Conservation (phyloP, 805 yeast species). For the Wickerhamomyces rabaulensis region DNA sequence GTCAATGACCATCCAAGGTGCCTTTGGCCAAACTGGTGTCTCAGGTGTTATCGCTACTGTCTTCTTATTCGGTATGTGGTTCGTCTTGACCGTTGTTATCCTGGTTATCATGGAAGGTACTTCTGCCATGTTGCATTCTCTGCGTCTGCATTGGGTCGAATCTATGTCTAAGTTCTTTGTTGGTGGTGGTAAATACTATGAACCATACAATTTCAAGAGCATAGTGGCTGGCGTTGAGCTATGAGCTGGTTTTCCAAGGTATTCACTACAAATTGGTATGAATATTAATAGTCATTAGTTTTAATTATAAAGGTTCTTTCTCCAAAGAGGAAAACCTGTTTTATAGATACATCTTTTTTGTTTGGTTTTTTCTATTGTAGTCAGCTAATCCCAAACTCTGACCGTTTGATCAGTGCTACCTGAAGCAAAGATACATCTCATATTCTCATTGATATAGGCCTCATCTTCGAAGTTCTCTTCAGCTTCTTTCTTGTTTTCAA, state of each 20-base stretch:
- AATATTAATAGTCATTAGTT: neutral
- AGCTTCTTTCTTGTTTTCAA: constrained; percentile 23
- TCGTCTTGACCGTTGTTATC: constrained; percentile 81
- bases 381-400: constrained; percentile 69
- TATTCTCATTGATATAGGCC: constrained; percentile 34
- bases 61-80: constrained; percentile 90
- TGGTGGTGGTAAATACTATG: constrained; percentile 91
- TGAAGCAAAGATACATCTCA: constrained; percentile 73
- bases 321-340: constrained; percentile 17
- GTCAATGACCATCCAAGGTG: constrained; percentile 86
- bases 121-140: constrained; percentile 96
- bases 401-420: constrained; percentile 94
- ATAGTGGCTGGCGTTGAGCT: constrained; percentile 13
- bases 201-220: constrained; percentile 68
- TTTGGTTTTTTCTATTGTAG: neutral
- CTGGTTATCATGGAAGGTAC: constrained; percentile 98
- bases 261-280: neutral
- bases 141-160: constrained; percentile 99
- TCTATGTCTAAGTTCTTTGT: constrained; percentile 97
- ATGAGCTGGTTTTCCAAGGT: neutral
- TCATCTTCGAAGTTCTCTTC: constrained; percentile 20
- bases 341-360: neutral
- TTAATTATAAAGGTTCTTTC: neutral
- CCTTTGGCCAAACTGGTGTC: constrained; percentile 54
- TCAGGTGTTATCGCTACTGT: constrained; percentile 74